phyloP scores from a whole-genome alignment of 371 early-diverging fungal species.

The Syncephalastrum contaminatum region DNA sequence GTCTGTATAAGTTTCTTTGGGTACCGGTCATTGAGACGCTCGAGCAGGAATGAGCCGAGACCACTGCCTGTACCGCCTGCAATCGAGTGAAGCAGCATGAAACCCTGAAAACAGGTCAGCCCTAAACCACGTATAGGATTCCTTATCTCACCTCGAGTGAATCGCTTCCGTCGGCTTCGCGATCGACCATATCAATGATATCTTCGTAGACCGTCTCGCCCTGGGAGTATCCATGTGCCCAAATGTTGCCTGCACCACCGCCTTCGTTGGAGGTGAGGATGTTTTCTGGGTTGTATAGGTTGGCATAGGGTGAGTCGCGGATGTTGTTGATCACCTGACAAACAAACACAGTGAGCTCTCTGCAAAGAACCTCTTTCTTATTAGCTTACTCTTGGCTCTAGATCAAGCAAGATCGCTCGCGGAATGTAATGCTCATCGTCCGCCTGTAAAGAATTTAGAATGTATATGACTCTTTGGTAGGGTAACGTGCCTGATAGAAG shows the following conservation, averaged over 20 bases:
- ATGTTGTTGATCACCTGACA: conserved; percentile 73
- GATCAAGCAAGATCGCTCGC: conserved; percentile 86
- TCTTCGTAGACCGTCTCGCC: conserved; percentile 83
- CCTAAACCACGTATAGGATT: background rate
- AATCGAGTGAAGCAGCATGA: conserved; percentile 90
- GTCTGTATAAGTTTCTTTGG: conserved; percentile 98
- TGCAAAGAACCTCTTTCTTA: background rate
- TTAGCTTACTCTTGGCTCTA: conserved; percentile 86
- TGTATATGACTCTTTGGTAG: background rate
- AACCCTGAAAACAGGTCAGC: conserved; percentile 50
- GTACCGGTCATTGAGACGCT: conserved; percentile 90
- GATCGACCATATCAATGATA: conserved; percentile 91
- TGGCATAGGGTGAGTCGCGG: conserved; percentile 67
- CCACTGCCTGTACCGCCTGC: conserved; percentile 99
- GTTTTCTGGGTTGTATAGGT: conserved; percentile 91
- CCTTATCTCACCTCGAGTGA: conserved; percentile 66
- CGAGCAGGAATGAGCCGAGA: conserved; percentile 88
- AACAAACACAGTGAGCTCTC: background rate
- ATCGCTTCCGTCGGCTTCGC: conserved; percentile 95
- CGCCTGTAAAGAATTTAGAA: conserved; percentile 51
- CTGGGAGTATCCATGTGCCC: conserved; percentile 87
- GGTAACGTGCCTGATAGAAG: conserved; percentile 87
- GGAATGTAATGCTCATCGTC: conserved; percentile 96
- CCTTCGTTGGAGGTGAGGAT: conserved; percentile 88
- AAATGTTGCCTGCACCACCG: conserved; percentile 96